Percentiles rank a stretch among this genome's conserved stretches.
These are phyloP conservation scores for Novymonas esmeraldas DNA, from an alignment of 208 protist species.

Conservation along the genomic window DNA sequence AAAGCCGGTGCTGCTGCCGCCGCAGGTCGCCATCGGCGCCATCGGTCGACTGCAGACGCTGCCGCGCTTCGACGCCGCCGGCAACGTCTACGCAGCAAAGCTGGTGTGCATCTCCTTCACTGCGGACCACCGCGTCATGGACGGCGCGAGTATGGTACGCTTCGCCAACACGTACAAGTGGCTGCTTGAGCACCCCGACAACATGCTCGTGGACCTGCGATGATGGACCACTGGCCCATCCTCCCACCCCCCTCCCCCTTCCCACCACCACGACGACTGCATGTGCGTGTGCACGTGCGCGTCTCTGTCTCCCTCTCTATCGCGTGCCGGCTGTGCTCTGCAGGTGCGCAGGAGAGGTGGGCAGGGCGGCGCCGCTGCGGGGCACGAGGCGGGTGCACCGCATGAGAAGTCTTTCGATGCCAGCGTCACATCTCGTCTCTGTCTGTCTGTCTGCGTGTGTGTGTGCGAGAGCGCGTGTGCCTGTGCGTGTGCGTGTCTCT, in stretches of 20 bases:
- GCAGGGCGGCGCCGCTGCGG: no score
- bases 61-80: slow-evolving; percentile 79
- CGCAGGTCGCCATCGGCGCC: slow-evolving; percentile 94
- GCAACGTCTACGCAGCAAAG: slow-evolving; percentile 64
- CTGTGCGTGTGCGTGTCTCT: background rate
- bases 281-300: background rate
- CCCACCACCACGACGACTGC: background rate
- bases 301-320: background rate
- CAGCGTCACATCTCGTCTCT: background rate
- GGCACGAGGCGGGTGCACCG: no score
- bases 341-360: no score
- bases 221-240: background rate
- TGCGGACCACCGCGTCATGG: slow-evolving; percentile 96
- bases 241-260: background rate
- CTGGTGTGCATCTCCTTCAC: slow-evolving; percentile 84
- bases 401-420: no score
- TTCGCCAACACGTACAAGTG: slow-evolving; percentile 92
- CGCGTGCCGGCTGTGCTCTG: no score
- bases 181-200: slow-evolving; percentile 87
- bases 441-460: background rate
- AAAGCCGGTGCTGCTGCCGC: slow-evolving; percentile 87
- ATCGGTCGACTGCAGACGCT: slow-evolving; percentile 89
- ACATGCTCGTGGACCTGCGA: slow-evolving; percentile 86
- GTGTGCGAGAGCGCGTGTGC: background rate
- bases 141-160: slow-evolving; percentile 96